A percentile compares a stretch with the other conserved stretches of the same genome.
Conservation (phyloP, 306 rosid species). For the Malus sieversii region DNA sequence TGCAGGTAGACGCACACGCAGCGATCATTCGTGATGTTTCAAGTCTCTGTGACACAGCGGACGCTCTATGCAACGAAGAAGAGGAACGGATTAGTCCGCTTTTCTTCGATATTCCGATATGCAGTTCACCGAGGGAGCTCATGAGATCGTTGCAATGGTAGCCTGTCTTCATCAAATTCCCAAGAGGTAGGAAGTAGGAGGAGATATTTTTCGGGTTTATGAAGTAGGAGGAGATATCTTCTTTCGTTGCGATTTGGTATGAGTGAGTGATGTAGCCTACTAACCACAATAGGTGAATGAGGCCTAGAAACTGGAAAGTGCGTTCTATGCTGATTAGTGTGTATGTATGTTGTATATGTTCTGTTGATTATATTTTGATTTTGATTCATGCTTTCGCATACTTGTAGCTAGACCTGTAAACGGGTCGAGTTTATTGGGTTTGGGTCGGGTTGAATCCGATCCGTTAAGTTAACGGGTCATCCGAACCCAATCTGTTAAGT, state of each 20-base stretch:
- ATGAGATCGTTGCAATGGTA: slow-evolving; percentile 27
- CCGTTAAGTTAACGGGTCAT: too few species aligned
- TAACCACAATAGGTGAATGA: slow-evolving; percentile 16
- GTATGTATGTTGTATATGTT: slow-evolving; percentile 2
- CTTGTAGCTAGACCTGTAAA: too few species aligned
- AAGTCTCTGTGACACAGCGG: slow-evolving; percentile 54
- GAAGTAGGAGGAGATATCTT: slow-evolving; percentile 25
- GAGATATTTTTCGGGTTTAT: slow-evolving; percentile 13
- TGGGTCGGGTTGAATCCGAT: too few species aligned
- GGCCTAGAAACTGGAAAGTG: slow-evolving; percentile 9
- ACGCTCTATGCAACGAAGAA: slow-evolving; percentile 37
- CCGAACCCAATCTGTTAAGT: too few species aligned
- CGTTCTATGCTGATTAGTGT: neutral
- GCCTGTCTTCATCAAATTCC: slow-evolving; percentile 19
- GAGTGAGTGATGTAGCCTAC: slow-evolving; percentile 21
- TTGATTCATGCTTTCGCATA: neutral
- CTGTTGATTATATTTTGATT: neutral
- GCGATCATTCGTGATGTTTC: slow-evolving; percentile 46
- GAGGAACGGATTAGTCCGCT: slow-evolving; percentile 43
- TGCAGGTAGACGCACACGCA: slow-evolving; percentile 70
- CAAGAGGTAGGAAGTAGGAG: slow-evolving; percentile 27
- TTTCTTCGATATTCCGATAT: slow-evolving; percentile 57
- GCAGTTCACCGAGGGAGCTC: slow-evolving; percentile 59
- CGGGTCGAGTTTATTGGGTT: too few species aligned
- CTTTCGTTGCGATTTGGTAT: slow-evolving; percentile 16